phyloP scores from a whole-genome alignment of 1,284 basidiomycete species.

The Chondrostereum purpureum region DNA sequence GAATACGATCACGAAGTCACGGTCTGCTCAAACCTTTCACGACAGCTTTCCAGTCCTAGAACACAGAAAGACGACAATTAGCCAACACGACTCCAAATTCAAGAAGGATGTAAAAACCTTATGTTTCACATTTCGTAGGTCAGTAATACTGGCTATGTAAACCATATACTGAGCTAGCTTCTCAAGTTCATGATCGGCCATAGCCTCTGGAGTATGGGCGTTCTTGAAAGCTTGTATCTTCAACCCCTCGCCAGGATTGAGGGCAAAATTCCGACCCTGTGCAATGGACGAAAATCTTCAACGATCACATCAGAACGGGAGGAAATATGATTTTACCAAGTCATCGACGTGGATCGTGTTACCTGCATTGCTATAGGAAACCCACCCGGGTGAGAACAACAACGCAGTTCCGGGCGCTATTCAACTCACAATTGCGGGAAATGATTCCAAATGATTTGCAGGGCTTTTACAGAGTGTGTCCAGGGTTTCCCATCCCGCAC shows the following conservation, averaged over 20 bases:
- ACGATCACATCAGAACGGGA: too few relatives aligned
- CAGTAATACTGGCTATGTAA: slow-evolving; percentile 45
- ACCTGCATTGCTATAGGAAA: slow-evolving; percentile 44
- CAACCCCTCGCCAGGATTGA: slow-evolving; percentile 80
- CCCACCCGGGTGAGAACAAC: background rate
- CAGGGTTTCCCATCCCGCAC: slow-evolving; percentile 64
- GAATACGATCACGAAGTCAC: too few relatives aligned
- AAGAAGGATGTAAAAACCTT: slow-evolving; percentile 38
- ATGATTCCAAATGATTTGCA: slow-evolving; percentile 84
- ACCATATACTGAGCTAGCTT: slow-evolving; percentile 62
- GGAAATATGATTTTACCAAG: slow-evolving; percentile 38
- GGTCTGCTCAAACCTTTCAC: background rate
- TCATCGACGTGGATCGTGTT: slow-evolving; percentile 91
- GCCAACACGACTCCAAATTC: too few relatives aligned
- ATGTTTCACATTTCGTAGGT: slow-evolving; percentile 54
- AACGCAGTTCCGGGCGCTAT: background rate
- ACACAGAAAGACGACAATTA: too few relatives aligned
- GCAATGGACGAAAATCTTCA: slow-evolving; percentile 4
- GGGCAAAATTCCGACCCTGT: slow-evolving; percentile 77
- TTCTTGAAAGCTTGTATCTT: slow-evolving; percentile 80
- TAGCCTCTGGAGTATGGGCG: slow-evolving; percentile 56
- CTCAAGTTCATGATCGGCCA: slow-evolving; percentile 61
- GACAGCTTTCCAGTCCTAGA: background rate
- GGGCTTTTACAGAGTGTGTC: slow-evolving; percentile 77
- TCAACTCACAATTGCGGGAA: slow-evolving; percentile 68